Evolutionary conservation across 75 land plant species (phyloP).

Genomic region (Gnetum montanum): DNA sequence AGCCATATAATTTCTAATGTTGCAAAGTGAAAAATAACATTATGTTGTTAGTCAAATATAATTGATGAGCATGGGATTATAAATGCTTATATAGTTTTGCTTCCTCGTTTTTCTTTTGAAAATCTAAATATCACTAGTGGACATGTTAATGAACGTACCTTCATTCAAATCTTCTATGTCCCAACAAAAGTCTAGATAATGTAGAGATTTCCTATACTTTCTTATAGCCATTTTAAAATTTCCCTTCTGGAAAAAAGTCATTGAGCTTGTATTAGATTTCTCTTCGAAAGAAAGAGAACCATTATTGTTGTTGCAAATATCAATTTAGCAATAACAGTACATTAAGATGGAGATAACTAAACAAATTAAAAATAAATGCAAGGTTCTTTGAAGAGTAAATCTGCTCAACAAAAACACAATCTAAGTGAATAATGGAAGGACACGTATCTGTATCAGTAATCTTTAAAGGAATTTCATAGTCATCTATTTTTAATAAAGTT

Average conservation of each 20-base stretch:
- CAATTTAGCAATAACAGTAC: neutral
- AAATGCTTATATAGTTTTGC: neutral
- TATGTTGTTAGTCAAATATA: neutral
- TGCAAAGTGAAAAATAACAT: no score
- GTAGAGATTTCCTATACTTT: conserved; percentile 35
- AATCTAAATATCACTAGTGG: neutral
- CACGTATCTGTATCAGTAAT: neutral
- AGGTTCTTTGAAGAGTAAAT: neutral
- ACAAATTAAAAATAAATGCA: neutral
- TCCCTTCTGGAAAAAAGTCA: conserved; percentile 26
- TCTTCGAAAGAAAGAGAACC: no score
- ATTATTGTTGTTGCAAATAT: no score
- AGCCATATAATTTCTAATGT: conserved; percentile 3
- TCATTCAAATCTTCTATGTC: conserved; percentile 41
- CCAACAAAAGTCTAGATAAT: conserved; percentile 45
- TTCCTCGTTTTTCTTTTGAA: neutral
- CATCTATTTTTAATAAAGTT: neutral
- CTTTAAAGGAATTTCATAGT: no score
- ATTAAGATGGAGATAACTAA: neutral
- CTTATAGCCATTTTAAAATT: conserved; percentile 38
- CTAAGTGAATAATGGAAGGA: neutral
- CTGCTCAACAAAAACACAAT: conserved; percentile 1
- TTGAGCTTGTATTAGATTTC: no score
- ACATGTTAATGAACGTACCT: conserved; percentile 12
- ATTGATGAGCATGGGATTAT: neutral